Percentiles rank a stretch among this genome's conserved stretches.
Evolutionary conservation across 108 stramenopile species (phyloP).

Genomic region (Skeletonema grethae): DNA sequence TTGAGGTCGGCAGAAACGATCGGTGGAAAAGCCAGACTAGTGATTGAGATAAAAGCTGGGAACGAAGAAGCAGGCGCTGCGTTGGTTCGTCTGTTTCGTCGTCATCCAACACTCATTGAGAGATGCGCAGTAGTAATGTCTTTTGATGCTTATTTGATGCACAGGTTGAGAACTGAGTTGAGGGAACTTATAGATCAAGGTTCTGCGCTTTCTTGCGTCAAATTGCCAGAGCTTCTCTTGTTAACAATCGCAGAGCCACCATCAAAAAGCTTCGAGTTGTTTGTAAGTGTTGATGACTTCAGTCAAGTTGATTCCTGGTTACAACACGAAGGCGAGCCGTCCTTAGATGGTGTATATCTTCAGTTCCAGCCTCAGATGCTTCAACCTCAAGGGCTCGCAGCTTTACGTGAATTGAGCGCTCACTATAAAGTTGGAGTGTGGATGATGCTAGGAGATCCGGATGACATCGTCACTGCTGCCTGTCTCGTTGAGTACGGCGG

Average conservation of each 20-base stretch:
- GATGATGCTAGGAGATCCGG: constrained; percentile 64
- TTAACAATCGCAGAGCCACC: constrained; percentile 63
- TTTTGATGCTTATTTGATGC: constrained; percentile 78
- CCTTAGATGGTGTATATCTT: constrained; percentile 75
- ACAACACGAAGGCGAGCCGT: constrained; percentile 34
- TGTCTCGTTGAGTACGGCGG: constrained; percentile 59
- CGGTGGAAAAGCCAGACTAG: constrained; percentile 54
- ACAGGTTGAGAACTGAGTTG: constrained; percentile 60
- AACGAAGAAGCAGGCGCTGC: constrained; percentile 69
- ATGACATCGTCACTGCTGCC: constrained; percentile 59
- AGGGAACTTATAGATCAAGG: constrained; percentile 16
- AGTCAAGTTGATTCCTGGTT: constrained; percentile 64
- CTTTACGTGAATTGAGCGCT: constrained; percentile 45
- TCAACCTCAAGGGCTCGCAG: constrained; percentile 48
- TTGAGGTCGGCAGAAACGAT: constrained; percentile 66
- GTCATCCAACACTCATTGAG: constrained; percentile 63
- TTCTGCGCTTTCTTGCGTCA: background rate
- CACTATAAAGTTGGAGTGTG: constrained; percentile 65
- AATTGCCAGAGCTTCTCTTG: constrained; percentile 59
- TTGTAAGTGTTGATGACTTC: constrained; percentile 53
- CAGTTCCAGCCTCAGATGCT: constrained; percentile 73
- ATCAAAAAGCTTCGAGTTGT: constrained; percentile 50
- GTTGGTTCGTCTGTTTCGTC: constrained; percentile 59
- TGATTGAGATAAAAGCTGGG: constrained; percentile 83
- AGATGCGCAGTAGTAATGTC: constrained; percentile 71